Evolutionary conservation across 306 rosid genomes (phyloP).

Genomic region (Parietaria judaica): DNA sequence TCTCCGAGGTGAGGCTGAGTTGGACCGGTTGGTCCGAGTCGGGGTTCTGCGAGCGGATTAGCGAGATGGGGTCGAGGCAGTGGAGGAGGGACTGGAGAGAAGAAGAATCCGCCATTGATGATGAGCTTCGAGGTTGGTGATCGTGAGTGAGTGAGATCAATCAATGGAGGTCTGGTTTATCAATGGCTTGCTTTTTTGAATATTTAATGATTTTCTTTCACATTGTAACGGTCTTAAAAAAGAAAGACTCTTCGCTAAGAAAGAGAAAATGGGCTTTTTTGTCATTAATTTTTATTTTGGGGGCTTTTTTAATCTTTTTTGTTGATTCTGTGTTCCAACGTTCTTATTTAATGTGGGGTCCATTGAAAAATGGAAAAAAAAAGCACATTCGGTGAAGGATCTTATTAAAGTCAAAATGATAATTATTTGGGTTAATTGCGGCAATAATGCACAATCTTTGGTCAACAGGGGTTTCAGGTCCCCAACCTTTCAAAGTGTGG

Average conservation of each 20-base stretch:
- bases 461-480: too few relatives aligned
- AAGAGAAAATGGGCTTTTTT: slow-evolving; percentile 17
- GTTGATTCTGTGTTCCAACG: slow-evolving; percentile 30
- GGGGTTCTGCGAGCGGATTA: slow-evolving; percentile 47
- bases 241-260: slow-evolving; percentile 14
- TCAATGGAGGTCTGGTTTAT: slow-evolving; percentile 13
- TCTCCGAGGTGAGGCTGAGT: slow-evolving; percentile 33
- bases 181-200: slow-evolving; percentile 14
- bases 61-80: slow-evolving; percentile 63
- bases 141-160: neutral
- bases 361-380: neutral
- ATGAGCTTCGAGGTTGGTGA: slow-evolving; percentile 14
- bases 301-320: too few relatives aligned
- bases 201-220: slow-evolving; percentile 3
- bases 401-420: slow-evolving; percentile 15
- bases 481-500: too few relatives aligned
- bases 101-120: slow-evolving; percentile 44
- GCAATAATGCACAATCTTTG: too few relatives aligned
- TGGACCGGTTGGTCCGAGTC: slow-evolving; percentile 24
- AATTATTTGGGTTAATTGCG: too few relatives aligned
- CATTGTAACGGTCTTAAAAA: slow-evolving; percentile 55
- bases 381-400: neutral
- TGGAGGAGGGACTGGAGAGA: slow-evolving; percentile 39
- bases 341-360: slow-evolving; percentile 33
- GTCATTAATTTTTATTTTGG: neutral